phyloP scores from a whole-genome alignment of 1,139 yeast species.

The Scheffersomyces illinoinensis region DNA sequence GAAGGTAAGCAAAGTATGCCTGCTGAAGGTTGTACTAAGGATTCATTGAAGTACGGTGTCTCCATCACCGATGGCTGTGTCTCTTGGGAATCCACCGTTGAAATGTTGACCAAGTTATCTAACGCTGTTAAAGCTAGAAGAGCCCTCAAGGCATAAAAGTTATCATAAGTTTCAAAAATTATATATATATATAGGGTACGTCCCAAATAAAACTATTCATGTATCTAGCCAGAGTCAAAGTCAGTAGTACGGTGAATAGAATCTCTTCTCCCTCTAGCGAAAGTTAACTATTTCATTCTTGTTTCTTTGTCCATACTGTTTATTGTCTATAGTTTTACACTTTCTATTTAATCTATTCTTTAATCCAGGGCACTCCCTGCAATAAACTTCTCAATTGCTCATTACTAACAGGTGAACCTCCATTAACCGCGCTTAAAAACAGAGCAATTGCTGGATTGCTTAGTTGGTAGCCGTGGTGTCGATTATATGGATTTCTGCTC shows the following conservation, averaged over 20 bases:
- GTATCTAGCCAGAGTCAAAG: not conserved
- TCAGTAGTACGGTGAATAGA: not conserved
- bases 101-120: slow-evolving; percentile 75
- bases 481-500: slow-evolving; percentile 61
- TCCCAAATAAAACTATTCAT: not conserved
- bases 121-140: slow-evolving; percentile 83
- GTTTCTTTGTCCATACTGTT: not conserved
- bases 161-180: not conserved
- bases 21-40: slow-evolving; percentile 51
- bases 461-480: slow-evolving; percentile 41
- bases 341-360: not conserved
- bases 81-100: slow-evolving; percentile 84
- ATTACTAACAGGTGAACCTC: slow-evolving; percentile 6
- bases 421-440: slow-evolving; percentile 20
- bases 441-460: slow-evolving; percentile 25
- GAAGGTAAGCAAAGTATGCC: slow-evolving; percentile 93
- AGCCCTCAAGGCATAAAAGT: slow-evolving; percentile 17
- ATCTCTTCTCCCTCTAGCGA: not conserved
- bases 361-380: slow-evolving; percentile 3
- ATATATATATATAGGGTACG: not conserved
- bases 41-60: slow-evolving; percentile 86
- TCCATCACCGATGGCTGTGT: slow-evolving; percentile 97
- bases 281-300: not conserved
- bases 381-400: slow-evolving; percentile 12
- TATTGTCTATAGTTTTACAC: not conserved